phyloP scores from a whole-genome alignment of 2,329 filamentous ascomycete genomes.

The Apiospora marii region DNA sequence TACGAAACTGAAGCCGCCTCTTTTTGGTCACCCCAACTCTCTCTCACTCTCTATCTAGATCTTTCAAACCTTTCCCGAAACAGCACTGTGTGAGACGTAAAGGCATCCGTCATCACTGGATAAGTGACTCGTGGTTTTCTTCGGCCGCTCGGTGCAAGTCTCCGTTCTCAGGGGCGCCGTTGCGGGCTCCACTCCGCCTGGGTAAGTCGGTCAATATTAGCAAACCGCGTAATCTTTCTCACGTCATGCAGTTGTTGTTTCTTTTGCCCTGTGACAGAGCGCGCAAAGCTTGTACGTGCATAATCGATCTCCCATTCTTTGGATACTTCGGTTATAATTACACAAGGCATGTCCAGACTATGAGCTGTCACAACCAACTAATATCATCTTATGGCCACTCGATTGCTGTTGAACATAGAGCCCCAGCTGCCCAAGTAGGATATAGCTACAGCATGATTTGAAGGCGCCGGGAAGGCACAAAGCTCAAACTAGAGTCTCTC shows the following conservation, averaged over 20 bases:
- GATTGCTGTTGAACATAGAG: too few relatives aligned
- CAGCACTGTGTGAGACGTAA: not conserved
- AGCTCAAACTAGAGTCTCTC: too few relatives aligned
- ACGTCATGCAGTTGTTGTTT: not conserved
- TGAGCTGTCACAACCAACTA: too few relatives aligned
- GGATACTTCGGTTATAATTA: too few relatives aligned
- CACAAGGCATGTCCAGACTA: too few relatives aligned
- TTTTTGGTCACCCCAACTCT: too few relatives aligned
- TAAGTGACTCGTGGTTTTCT: not conserved
- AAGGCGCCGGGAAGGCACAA: too few relatives aligned
- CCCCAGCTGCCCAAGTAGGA: fast-evolving
- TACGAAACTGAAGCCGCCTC: not conserved
- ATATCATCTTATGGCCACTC: too few relatives aligned
- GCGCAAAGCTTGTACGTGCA: not conserved
- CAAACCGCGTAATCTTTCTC: not conserved
- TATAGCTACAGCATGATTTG: too few relatives aligned
- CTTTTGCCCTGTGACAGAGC: not conserved
- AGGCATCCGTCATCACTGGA: not conserved
- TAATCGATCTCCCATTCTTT: not conserved
- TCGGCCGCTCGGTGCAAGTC: too few relatives aligned
- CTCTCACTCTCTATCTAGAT: too few relatives aligned
- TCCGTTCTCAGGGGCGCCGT: not conserved
- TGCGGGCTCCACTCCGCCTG: not conserved
- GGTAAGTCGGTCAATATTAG: not conserved
- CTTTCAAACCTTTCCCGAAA: too few relatives aligned